Base-by-base conservation (phyloP, 2,329 filamentous ascomycete genomes). In the Nemania sp. region DNA sequence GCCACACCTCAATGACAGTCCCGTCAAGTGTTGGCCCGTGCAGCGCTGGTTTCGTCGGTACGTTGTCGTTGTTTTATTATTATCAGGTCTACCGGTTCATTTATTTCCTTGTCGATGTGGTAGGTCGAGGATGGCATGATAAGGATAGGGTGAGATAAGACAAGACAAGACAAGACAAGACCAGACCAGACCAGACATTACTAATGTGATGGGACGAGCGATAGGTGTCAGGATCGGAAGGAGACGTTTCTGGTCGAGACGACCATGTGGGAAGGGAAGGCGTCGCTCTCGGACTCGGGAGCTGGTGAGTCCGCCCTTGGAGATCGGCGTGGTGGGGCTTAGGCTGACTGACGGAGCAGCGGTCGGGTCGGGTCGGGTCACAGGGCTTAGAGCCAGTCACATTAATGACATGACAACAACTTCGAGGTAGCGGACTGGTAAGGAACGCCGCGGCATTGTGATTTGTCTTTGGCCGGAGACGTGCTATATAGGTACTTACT, bases 231-330 rank as follows among this genome's bases (percentile, higher is more conserved):
- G 60, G 85, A 87, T 72, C 80, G 76, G 67, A 83, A 83, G 13
- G 83, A 83, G 4, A 76, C 60, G 7, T 89, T 88, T 67, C 81
- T 78, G 71, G 82, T 87, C 45, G 86, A 89, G 75, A 89, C 86
- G 21, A 88, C 86, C 12, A 79, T 80, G 45, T 88, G 85, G 86
- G 85, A 88, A 74, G 78, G 73, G 61, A 70, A 60, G 66, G 13
- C 37, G 37, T 29, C 47, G 29, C 18, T 42, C 15, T 18, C 47
- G 25, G 39, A 52, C 13, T 18, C 34, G 17, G 66, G 60, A 29
- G 39, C 42, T 58, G 50, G 49, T 51, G 56, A 65, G 65, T 51
- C 25, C 4, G 25, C 25, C 7, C 59, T 54, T 52, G 32, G 39
- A 35, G 43, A 53, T 42, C 9, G 39, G 15, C 21, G 35, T 32